Percentiles rank a stretch among this genome's conserved stretches.
Evolutionary conservation across 768 basidiomycete genomes (phyloP).

Genomic region (Trichaptum fuscoviolaceum): DNA sequence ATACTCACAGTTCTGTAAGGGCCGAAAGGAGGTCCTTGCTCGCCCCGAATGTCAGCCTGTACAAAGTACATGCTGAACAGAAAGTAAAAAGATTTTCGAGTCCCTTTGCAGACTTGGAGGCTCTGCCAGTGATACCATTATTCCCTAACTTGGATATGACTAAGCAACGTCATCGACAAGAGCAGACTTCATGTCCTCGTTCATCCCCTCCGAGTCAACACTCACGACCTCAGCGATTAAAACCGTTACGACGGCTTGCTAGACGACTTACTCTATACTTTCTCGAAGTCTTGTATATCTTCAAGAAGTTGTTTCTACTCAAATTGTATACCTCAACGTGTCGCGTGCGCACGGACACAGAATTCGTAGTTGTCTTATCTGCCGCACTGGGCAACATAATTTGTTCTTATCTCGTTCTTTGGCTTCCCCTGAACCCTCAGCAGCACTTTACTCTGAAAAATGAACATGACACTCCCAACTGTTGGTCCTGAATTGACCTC

Average conservation of each 20-base stretch:
- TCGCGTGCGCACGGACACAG: background rate
- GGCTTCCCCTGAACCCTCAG: background rate
- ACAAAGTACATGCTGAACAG: too few species aligned
- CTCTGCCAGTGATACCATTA: too few species aligned
- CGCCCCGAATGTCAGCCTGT: too few species aligned
- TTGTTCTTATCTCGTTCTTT: background rate
- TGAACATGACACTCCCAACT: background rate
- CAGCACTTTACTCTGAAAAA: background rate
- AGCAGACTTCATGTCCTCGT: background rate
- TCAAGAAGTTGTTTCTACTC: background rate
- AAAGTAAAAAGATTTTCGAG: too few species aligned
- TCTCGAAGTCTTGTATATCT: background rate
- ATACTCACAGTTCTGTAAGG: too few species aligned
- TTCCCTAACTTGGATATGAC: background rate
- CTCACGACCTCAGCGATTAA: too few species aligned
- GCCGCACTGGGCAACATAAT: background rate
- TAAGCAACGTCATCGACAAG: background rate
- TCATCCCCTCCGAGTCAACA: background rate
- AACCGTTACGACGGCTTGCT: background rate
- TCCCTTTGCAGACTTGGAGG: too few species aligned
- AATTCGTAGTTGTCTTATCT: conserved; percentile 1
- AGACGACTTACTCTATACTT: background rate
- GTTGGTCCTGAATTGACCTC: conserved; percentile 1
- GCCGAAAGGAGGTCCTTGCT: too few species aligned
- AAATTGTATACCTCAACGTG: background rate